Percentiles rank a stretch among this genome's conserved stretches.
Evolutionary conservation across 306 rosid species (phyloP).

Genomic region (Styphnolobium japonicum): DNA sequence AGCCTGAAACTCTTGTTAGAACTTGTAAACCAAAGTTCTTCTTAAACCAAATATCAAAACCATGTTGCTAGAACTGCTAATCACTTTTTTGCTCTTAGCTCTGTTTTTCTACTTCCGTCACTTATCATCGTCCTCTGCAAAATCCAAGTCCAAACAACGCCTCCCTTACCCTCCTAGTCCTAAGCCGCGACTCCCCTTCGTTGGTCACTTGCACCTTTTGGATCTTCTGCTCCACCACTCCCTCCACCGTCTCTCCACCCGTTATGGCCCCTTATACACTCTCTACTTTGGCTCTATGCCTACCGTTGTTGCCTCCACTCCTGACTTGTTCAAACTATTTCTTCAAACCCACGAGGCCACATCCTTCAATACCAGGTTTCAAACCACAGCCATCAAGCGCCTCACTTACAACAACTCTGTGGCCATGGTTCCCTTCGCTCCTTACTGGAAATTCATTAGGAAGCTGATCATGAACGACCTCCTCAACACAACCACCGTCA

Average conservation of each 20-base stretch:
- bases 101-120: not conserved
- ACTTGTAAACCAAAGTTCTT: too few species aligned
- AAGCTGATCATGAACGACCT: not conserved
- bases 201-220: constrained; percentile 6
- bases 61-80: not conserved
- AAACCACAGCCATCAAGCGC: too few species aligned
- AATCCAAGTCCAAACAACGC: not conserved
- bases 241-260: constrained; percentile 24
- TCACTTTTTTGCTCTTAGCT: not conserved
- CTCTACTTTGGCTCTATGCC: constrained; percentile 20
- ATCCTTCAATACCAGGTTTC: too few species aligned
- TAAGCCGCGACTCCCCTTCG: not conserved
- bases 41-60: too few species aligned
- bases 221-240: constrained; percentile 26
- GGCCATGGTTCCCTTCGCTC: too few species aligned
- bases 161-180: constrained; percentile 13
- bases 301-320: not conserved
- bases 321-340: too few species aligned
- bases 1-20: too few species aligned
- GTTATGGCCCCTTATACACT: constrained; percentile 26
- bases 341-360: too few species aligned
- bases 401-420: too few species aligned
- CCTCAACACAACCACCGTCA: not conserved
- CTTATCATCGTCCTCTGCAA: not conserved
- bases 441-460: too few species aligned